phyloP scores from a whole-genome alignment of 1,284 basidiomycete genomes.

The Cerioporus squamosus region DNA sequence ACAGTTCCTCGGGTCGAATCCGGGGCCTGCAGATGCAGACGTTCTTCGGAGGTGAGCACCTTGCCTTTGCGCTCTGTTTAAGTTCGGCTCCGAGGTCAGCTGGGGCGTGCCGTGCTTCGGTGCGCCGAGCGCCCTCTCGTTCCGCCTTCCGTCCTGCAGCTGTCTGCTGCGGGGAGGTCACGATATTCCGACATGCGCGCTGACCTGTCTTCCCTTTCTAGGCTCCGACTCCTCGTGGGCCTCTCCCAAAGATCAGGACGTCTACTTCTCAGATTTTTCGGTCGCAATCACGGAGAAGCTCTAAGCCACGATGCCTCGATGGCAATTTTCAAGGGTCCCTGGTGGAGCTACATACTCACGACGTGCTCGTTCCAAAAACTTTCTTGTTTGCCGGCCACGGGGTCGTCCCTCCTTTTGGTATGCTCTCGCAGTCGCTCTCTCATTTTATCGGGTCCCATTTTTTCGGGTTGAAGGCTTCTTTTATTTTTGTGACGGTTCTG shows the following conservation, averaged over 20 bases:
- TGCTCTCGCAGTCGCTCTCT: not conserved
- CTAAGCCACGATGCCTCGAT: constrained; percentile 30
- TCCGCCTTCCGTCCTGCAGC: not conserved
- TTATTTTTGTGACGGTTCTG: too few relatives aligned
- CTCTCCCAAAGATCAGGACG: constrained; percentile 57
- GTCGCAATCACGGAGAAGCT: constrained; percentile 57
- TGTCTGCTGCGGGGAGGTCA: not conserved
- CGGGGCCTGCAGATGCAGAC: constrained; percentile 70
- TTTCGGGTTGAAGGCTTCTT: not conserved
- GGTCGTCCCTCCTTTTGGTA: not conserved
- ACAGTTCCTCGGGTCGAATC: constrained; percentile 48
- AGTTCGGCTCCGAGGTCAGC: constrained; percentile 1
- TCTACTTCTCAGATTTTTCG: constrained; percentile 70
- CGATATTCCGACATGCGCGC: not conserved
- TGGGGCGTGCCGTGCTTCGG: not conserved
- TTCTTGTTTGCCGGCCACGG: too few relatives aligned
- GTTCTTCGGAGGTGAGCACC: constrained; percentile 62
- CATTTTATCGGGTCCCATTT: constrained; percentile 3
- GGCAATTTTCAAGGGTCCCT: constrained; percentile 5
- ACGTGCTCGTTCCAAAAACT: too few relatives aligned
- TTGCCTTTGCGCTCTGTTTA: constrained; percentile 8
- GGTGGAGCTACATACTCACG: not conserved
- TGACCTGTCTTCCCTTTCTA: constrained; percentile 30
- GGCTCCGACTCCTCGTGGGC: constrained; percentile 54
- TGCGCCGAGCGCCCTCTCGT: not conserved